Evolutionary conservation across 139 green algal genomes (phyloP), one percentile per base, ranked within the genome.

Genomic region (Picochlorum sp.): DNA sequence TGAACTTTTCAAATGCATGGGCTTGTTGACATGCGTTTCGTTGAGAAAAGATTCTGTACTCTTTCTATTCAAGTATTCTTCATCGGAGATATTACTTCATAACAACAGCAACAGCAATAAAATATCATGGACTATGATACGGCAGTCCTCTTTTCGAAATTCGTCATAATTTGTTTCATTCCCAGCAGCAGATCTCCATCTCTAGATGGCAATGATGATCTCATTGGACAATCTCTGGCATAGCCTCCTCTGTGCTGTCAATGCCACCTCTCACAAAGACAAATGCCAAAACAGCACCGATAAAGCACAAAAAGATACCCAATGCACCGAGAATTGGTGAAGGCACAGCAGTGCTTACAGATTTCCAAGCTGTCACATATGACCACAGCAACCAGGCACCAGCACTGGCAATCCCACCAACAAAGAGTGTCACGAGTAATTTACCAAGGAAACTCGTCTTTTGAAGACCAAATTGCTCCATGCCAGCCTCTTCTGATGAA

Each of bases 391-490:
- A 47, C 34, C 34, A 41, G 7, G 34, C 34, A 41, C 34, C 34
- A 41, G 34, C 34, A 41, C 34, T 41, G 34, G 34, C 34, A 41
- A 54, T 54, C 18, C 47, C 47, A 1, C 16, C 47, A 8, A 54
- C 47, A 54, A 21, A 20, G 16, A 54, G 47, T 13, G 47, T 26
- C 18, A 54, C n/a, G 15, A 54, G 47, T 54, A 54, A 26, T 23
- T 54, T 61, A 10, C 73, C 74, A 1, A 49, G 18, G 1, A 59
- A 24, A 21, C 51, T 75, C 45, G 65, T 82, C 20, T 49, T 45
- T 59, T 85, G 44, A 23, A 76, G 63, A 7, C 82, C 77, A 16
- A 88, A 71, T 21, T 68, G 28, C 54, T 78, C 77, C 82, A 87
- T 87, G 14, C 62, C 82, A 37, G 41, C 5, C 6, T 28, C 21